Evolutionary conservation across 1,284 basidiomycete genomes (phyloP), one percentile per base, ranked within the genome.

Genomic region (Exsudoporus floridanus): DNA sequence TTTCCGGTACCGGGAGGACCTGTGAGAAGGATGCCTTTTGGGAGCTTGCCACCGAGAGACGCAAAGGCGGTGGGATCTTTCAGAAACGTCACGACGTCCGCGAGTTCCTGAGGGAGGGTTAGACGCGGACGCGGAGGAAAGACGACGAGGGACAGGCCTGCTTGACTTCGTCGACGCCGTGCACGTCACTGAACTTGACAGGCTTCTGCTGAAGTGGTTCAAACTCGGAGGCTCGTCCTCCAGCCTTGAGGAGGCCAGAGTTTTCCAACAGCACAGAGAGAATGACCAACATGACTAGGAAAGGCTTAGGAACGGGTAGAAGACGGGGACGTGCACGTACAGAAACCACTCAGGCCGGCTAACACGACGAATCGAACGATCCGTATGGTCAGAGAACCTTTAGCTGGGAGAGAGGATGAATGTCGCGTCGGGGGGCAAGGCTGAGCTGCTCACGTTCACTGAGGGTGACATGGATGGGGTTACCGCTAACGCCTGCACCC

Each of bases 1-100:
- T 98, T 98, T 69, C 96, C 96, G 19, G 96, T 98, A 62, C 95
- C 92, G 27, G 90, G 90, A 30, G 88, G 85, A 33, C 93, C 93
- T 25, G 92, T 95, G 38, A 97, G 80, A 10, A 97, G 77, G 40
- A 97, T 86, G 63, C 94, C 94, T 69, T 95, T 94, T 2, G 95
- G 92, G 19, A 97, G 77, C 70, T 90, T 91, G 9, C 94, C 95
- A 49, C 94, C 94, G 6, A 98, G 82, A 36, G 86, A 84, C 9
- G 90, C 85, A 71, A 98, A 98, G 37, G 84, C 82, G 16, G 90
- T 81, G 6, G 94, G 95, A 67, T 97, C 89, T 70, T 90, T 93
- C 52, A 97, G 75, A 76, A 97, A 98, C 57, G 90, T 89, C 42
- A 97, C 94, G 31, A 97, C 85, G 67, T 97, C 94, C 77, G 90